Base-by-base conservation (phyloP, 805 yeast genomes). In the Schwanniomyces yamadae region DNA sequence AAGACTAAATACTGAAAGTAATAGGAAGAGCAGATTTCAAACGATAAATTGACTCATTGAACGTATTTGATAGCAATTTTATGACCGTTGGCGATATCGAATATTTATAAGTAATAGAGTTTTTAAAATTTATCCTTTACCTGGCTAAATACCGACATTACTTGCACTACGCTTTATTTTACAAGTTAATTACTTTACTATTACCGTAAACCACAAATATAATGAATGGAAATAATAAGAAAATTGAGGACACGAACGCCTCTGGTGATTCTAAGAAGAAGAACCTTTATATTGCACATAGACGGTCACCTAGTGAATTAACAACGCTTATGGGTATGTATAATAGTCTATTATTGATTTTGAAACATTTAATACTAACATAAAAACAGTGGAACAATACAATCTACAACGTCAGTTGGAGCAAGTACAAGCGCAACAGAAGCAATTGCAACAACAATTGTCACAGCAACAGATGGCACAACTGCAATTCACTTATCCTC, bases 221-320 rank as follows among this genome's bases (percentile, higher is more conserved):
- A 15, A 24, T 27, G 29, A 27, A 20, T 9, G 29, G 29, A 27
- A 10, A 7, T 16, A 27, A 15, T 13, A 27, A 27, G 20, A 27
- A 27, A 27, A n/a, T n/a, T n/a, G n/a, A n/a, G n/a, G n/a, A n/a
- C n/a, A 7, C 12, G 10, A 16, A 27, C 20, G 29, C 15, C 5
- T n/a, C 20, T 16, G 29, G 17, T 13, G 46, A 39, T 16, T 23
- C 41, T 21, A 58, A 56, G 45, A 61, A 59, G 39, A 59, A 55
- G 34, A 66, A 62, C 48, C 54, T 93, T 41, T 95, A 89, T 63
- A 89, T 91, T 46, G 98, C 98, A n/a, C 98, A 93, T 54, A 78
- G 98, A 54, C 77, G 96, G 42, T 84, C 97, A 3, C 97, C 97
- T n/a, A 80, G 90, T 48, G 99, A 93, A 59, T 71, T 93, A 57